Evolutionary conservation across 257 asterid species (phyloP), one percentile per base, ranked within the genome.

Genomic region (Jasminum sambac): DNA sequence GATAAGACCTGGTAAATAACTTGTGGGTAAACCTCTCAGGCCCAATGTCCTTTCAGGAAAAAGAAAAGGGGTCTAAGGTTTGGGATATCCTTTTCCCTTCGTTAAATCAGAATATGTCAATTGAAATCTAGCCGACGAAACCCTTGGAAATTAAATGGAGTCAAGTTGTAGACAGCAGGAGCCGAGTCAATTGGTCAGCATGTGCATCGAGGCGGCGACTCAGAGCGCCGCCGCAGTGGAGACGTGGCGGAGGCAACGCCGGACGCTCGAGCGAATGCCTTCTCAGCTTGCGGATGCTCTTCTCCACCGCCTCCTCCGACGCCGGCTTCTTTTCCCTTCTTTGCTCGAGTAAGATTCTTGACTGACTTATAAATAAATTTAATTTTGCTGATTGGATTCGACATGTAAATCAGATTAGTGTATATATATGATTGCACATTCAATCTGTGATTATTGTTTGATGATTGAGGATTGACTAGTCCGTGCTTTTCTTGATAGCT

Each of bases 171-270:
- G 81, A 77, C 85, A 87, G 84, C 57, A 76, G 85, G 81, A 77
- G 86, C 86, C 86, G 60, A 76, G 85, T 61, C 63, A 60, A 52
- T 76, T 91, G 86, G 91, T 89, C 69, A 84, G 75, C 66, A 77
- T 83, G 90, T 91, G 98, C 88, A 77, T 94, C 77, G 87, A 77
- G 52, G 85, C 95, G 42, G 99, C 99, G 36, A 84, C 96, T 16
- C 81, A 79, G 76, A 84, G 81, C 82, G 57, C 72, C 70, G 84
- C 17, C 64, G 88, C 96, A 58, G 85, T 94, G 62, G 95, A 94
- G 46, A 82, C 76, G 74, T 94, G 96, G 99, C 87, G 98, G 89
- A 79, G 91, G 83, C 98, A 91, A 82, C 88, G 98, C 64, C 91
- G 96, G 41, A 83, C 89, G 48, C 79, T 91, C 64, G 96, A 85